Base-by-base conservation (phyloP, 495 filamentous ascomycete species). In the Echria macrotheca region DNA sequence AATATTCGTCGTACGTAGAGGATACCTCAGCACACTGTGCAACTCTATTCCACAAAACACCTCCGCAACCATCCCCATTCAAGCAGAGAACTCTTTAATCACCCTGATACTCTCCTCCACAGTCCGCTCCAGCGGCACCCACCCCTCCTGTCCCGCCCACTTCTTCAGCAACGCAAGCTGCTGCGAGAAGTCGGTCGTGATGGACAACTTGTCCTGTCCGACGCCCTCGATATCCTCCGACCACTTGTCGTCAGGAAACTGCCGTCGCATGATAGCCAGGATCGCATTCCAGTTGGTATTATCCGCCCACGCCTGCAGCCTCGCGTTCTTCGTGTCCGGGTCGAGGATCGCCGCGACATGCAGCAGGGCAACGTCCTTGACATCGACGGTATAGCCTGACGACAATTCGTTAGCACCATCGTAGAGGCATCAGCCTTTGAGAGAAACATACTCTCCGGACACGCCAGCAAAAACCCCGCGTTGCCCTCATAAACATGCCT, bases 311-410 rank as follows among this genome's bases (percentile, higher is more conserved):
- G 64, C 74, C 52, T 79, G 72, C 23, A 81, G 60, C 0, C 77
- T 65, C 55, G 75, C 65, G 3, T 66, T 64, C 24, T 67, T 55
- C 5, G 75, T 65, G 1, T 54, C 50, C 0, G 63, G 60, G 28
- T 74, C 57, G 2, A 77, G 57, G n/a, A 78, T 56, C 2, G 65
- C 76, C 4, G 70, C 65, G 1, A 78, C 60, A 47, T 76, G 70
- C 1, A 81, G 57, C 1, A 59, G 58, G 0, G 74, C 78, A 4
- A 52, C 59, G 45, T 84, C 79, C 25, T 64, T 55, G 3, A 80
- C 73, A 48, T 81, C 61, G 28, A 81, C 61, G n/a, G 18, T 21
- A 38, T 56, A 69, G 52, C 69, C 70, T 74, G n/a, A n/a, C n/a
- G n/a, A n/a, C n/a, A n/a, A n/a, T n/a, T n/a, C n/a, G n/a, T n/a